Conservation (phyloP, 2,329 filamentous ascomycete genomes). For the Trichoderma sp. region DNA sequence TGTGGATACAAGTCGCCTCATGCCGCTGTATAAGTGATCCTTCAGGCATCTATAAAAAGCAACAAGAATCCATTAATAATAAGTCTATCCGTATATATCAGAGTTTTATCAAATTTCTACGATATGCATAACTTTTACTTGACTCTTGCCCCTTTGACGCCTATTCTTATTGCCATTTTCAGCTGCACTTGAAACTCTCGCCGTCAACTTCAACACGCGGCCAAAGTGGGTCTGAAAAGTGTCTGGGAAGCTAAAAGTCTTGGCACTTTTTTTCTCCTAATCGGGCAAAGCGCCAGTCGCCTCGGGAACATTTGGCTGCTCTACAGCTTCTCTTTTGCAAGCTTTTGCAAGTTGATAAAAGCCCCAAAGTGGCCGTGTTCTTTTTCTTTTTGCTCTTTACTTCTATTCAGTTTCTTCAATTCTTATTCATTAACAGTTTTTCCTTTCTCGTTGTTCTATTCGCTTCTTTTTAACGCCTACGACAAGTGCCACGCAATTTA, state of each 20-base stretch:
- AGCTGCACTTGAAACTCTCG: not conserved
- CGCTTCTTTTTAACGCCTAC: not conserved
- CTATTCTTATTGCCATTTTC: not conserved
- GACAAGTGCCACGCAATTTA: not conserved
- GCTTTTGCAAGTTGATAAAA: not conserved
- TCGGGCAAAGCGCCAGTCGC: not conserved
- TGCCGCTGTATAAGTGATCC: not conserved
- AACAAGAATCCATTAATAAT: not conserved
- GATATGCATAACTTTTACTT: not conserved
- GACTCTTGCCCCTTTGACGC: not conserved
- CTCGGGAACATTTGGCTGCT: not conserved
- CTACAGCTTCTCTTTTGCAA: not conserved
- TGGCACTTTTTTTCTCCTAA: constrained; percentile 13
- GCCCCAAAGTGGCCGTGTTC: not conserved
- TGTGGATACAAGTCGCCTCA: constrained; percentile 7
- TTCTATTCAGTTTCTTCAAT: not conserved
- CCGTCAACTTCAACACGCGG: not conserved
- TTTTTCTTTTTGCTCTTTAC: not conserved
- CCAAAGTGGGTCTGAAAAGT: not conserved
- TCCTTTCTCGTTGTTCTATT: not conserved
- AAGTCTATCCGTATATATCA: not conserved
- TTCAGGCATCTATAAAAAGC: not conserved
- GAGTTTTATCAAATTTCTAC: not conserved
- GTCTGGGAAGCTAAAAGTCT: constrained; percentile 1
- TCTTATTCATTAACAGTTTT: not conserved